Evolutionary conservation across 164 flowering plant species (phyloP).

Genomic region (Pachysandra terminalis): DNA sequence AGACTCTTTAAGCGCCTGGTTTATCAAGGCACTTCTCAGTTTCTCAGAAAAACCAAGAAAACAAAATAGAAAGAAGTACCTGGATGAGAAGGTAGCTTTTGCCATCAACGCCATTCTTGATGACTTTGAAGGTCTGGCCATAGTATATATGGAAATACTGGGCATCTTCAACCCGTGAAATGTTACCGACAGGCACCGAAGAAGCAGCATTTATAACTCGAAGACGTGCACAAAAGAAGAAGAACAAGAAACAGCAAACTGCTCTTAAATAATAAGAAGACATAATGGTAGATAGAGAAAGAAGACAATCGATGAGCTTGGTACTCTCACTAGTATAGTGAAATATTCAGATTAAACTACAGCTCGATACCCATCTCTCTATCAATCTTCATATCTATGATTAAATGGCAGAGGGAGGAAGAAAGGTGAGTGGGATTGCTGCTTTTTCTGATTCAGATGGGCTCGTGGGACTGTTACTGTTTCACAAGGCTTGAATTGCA

Average conservation of each 20-base stretch:
- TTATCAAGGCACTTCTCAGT: neutral
- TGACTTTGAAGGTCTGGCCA: constrained; percentile 94
- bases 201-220: constrained; percentile 12
- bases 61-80: constrained; percentile 32
- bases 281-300: neutral
- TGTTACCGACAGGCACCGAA: constrained; percentile 38
- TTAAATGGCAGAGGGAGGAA: too few species aligned
- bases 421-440: too few species aligned
- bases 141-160: constrained; percentile 67
- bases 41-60: neutral
- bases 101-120: constrained; percentile 79
- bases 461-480: too few species aligned
- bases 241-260: neutral
- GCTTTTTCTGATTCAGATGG: too few species aligned
- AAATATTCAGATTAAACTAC: too few species aligned
- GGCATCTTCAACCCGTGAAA: constrained; percentile 73
- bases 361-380: too few species aligned
- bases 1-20: too few species aligned
- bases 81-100: constrained; percentile 91
- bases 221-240: neutral
- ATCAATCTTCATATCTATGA: too few species aligned
- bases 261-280: neutral
- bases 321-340: too few species aligned
- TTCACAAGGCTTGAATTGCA: too few species aligned
- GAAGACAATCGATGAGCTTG: neutral